phyloP scores from a whole-genome alignment of 768 basidiomycete species.

The Tulasnella calospora region DNA sequence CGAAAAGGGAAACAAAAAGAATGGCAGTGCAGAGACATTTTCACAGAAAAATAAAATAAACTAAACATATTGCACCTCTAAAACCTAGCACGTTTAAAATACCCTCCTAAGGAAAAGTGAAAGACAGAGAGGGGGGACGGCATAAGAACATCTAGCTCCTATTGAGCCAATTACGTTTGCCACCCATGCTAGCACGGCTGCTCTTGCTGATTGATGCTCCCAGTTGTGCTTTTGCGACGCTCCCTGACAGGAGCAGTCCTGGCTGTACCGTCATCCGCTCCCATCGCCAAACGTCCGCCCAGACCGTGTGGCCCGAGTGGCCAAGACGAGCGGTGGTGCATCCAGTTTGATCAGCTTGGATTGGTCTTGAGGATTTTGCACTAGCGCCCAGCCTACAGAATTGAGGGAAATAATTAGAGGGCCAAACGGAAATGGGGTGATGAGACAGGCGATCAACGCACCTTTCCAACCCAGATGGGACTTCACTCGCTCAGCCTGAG shows the following conservation, averaged over 20 bases:
- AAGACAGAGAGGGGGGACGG: not conserved
- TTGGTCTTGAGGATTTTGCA: constrained; percentile 9
- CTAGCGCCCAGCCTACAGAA: too few species aligned
- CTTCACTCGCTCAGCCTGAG: not conserved
- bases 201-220: not conserved
- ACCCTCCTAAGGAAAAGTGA: not conserved
- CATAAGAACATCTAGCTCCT: not conserved
- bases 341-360: too few species aligned
- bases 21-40: not conserved
- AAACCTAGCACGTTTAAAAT: not conserved
- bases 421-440: too few species aligned
- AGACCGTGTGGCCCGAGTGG: too few species aligned
- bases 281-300: too few species aligned
- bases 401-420: too few species aligned
- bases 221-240: not conserved
- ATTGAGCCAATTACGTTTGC: not conserved
- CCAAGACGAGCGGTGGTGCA: too few species aligned
- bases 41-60: not conserved
- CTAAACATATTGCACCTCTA: not conserved
- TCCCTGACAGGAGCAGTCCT: not conserved
- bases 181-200: not conserved
- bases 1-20: not conserved
- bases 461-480: constrained; percentile 1
- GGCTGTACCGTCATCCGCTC: not conserved
- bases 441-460: too few species aligned